Evolutionary conservation across 352 stramenopile species (phyloP), one percentile per base, ranked within the genome.

Genomic region (Phytophthora hybrid): DNA sequence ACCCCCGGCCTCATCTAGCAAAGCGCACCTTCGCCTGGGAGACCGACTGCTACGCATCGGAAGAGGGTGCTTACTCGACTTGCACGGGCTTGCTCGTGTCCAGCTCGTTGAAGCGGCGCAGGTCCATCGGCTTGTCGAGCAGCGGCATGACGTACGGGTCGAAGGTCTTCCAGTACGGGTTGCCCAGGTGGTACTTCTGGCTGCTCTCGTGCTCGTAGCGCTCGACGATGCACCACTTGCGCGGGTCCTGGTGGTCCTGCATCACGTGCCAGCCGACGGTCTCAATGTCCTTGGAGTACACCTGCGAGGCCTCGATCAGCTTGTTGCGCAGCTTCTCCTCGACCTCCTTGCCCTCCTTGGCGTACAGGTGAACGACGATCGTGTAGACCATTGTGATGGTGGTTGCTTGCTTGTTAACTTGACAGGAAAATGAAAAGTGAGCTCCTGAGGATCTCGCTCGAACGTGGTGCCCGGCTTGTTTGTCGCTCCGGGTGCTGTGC

Each of bases 211-310:
- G 68, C 63, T 80, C 73, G 68, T 80, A 80, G 39, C 74, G 74
- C 74, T 80, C 74, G 61, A 80, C 74, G 49, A 80, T 80, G 74
- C 60, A 71, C 74, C 74, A 80, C 69, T 80, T 80, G 61, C 69
- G 69, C 55, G 69, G 64, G 41, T 80, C 74, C 52, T 72, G 29
- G 57, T 78, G 69, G 63, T 80, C 70, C 37, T 80, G 74, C 74
- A 80, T 78, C 34, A 78, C 70, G 66, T 78, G 62, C 74, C 74
- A 81, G 44, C 46, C 59, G 34, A 81, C 14, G 61, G 66, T 76
- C 70, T 78, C 74, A 23, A 67, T 72, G 54, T 81, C 74, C 65
- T 81, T 81, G 49, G 70, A 73, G 65, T 81, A 81, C 60, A 76
- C 66, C 53, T 81, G 74, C 52, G 74, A 81, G 39, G 74, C 74